Conservation (phyloP, 495 filamentous ascomycete species). For the Trichoderma virens region DNA sequence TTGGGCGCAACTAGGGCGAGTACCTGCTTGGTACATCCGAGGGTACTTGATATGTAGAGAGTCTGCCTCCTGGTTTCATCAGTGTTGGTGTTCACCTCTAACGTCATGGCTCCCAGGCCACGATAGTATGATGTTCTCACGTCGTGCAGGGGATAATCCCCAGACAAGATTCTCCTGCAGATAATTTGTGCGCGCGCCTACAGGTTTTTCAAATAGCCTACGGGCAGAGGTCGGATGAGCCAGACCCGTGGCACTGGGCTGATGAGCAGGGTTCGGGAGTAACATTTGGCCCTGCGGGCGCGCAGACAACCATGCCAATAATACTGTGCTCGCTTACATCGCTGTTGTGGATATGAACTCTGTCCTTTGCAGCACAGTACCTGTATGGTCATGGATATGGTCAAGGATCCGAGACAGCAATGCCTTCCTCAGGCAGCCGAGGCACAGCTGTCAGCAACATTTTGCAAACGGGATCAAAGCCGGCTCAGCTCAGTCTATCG, state of each 20-base stretch:
- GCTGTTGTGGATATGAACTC: neutral
- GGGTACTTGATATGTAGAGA: no score
- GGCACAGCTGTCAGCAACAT: no score
- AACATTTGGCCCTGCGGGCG: neutral
- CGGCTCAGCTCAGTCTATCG: no score
- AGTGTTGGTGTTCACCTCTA: no score
- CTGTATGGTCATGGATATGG: no score
- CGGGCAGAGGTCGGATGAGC: neutral
- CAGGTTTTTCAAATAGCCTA: neutral
- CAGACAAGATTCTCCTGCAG: neutral
- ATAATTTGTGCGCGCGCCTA: neutral
- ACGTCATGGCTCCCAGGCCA: no score
- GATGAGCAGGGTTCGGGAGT: neutral
- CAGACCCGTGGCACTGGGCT: neutral
- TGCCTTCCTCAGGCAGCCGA: no score
- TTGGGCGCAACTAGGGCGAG: neutral
- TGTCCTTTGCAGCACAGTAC: neutral
- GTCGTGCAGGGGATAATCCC: neutral
- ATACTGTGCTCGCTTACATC: neutral
- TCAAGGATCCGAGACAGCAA: no score
- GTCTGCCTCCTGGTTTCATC: no score
- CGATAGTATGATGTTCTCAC: no score
- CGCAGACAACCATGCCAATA: constrained; percentile 3
- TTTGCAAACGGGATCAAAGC: no score
- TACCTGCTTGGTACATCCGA: no score